Conservation (phyloP, 1,139 yeast genomes). For the Casaregolazyma suthepensis region DNA sequence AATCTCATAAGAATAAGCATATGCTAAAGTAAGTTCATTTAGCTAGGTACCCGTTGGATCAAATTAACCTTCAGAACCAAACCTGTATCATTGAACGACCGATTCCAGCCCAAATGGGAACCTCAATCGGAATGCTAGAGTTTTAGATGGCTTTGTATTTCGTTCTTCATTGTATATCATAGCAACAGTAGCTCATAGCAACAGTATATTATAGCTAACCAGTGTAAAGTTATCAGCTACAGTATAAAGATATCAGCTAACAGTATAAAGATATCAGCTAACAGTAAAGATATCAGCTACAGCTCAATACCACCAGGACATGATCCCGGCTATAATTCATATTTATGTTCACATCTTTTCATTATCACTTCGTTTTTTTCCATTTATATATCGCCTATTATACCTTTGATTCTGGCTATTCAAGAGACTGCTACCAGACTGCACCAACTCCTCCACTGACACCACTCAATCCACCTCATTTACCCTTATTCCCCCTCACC, state of each 20-base stretch:
- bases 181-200: background rate
- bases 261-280: no score
- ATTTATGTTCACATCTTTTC: no score
- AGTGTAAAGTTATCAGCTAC: no score
- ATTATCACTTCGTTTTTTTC: background rate
- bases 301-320: background rate
- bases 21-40: slow-evolving; percentile 26
- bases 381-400: background rate
- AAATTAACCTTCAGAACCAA: slow-evolving; percentile 1
- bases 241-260: no score
- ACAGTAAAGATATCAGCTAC: no score
- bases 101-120: slow-evolving; percentile 1
- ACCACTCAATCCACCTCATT: background rate
- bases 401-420: background rate
- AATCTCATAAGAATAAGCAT: slow-evolving; percentile 42
- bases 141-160: no score
- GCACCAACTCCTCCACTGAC: no score
- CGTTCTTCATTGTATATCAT: background rate
- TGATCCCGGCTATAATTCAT: background rate
- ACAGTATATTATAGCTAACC: no score
- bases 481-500: background rate
- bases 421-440: no score
- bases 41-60: background rate
- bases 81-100: slow-evolving; percentile 5
- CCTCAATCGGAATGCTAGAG: background rate